Conservation (phyloP, 2,329 filamentous ascomycete species). For the Fusarium sp. region DNA sequence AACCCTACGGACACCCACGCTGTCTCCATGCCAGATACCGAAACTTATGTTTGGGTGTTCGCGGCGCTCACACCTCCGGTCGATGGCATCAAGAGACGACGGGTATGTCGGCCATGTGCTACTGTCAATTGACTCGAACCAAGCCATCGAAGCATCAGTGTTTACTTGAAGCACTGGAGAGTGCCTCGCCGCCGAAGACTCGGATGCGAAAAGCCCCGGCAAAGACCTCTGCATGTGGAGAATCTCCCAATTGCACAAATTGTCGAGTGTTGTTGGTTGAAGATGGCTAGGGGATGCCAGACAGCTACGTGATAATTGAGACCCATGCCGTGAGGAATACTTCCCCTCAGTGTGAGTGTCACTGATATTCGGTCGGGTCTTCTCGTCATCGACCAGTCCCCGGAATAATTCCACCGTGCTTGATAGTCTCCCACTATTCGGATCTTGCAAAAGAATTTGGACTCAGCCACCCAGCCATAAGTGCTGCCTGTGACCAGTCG, state of each 20-base stretch:
- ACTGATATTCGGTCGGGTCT: background rate
- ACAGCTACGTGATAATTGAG: background rate
- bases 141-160: background rate
- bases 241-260: background rate
- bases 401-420: background rate
- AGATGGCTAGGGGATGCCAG: background rate
- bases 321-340: too few species aligned
- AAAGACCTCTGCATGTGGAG: background rate
- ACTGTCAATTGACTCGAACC: background rate
- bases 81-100: background rate
- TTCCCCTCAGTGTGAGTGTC: background rate
- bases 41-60: background rate
- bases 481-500: background rate
- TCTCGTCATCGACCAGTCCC: background rate
- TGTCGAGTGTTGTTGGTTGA: background rate
- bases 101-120: background rate
- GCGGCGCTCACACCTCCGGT: too few species aligned
- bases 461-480: too few species aligned
- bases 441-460: background rate
- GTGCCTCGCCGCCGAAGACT: background rate
- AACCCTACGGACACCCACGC: rapidly evolving
- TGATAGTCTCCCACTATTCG: too few species aligned
- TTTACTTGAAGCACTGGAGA: background rate
- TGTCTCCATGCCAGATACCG: background rate
- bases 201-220: background rate